These are phyloP conservation scores for Neobulgaria alba DNA, from an alignment of 2,329 filamentous ascomycete genomes.

Conservation along the genomic window DNA sequence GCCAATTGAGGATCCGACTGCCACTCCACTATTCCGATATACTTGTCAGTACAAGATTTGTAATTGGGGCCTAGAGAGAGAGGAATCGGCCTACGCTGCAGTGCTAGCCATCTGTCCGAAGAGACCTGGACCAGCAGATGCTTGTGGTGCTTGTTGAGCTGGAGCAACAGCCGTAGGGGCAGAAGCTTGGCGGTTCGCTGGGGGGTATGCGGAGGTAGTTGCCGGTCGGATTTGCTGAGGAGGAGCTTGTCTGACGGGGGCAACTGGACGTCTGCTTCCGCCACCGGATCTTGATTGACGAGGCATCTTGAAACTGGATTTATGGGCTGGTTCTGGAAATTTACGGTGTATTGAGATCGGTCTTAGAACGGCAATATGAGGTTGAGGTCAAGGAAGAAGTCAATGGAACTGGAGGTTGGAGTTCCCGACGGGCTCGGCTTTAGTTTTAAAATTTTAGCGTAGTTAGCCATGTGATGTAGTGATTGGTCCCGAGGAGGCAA, in stretches of 20 bases:
- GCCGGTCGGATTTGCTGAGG: constrained; percentile 59
- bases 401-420: not conserved
- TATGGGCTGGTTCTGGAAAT: constrained; percentile 1
- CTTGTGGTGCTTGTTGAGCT: constrained; percentile 28
- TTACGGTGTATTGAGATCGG: not conserved
- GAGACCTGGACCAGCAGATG: constrained; percentile 65
- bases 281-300: constrained; percentile 63
- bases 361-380: constrained; percentile 3
- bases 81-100: constrained; percentile 64
- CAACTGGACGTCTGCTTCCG: constrained; percentile 52
- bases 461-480: not conserved
- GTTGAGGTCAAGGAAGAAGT: constrained; percentile 1
- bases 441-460: constrained; percentile 7
- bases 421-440: constrained; percentile 12
- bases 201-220: constrained; percentile 49
- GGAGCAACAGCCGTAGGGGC: constrained; percentile 42
- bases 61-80: constrained; percentile 68
- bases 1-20: constrained; percentile 89
- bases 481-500: constrained; percentile 16
- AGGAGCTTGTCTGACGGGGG: constrained; percentile 45
- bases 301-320: constrained; percentile 50
- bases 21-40: constrained; percentile 64
- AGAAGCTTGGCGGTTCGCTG: constrained; percentile 38
- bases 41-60: constrained; percentile 66
- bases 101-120: constrained; percentile 97